Evolutionary conservation across 2,329 filamentous ascomycete genomes (phyloP), one percentile per base, ranked within the genome.

Genomic region (Neofusicoccum sp.): DNA sequence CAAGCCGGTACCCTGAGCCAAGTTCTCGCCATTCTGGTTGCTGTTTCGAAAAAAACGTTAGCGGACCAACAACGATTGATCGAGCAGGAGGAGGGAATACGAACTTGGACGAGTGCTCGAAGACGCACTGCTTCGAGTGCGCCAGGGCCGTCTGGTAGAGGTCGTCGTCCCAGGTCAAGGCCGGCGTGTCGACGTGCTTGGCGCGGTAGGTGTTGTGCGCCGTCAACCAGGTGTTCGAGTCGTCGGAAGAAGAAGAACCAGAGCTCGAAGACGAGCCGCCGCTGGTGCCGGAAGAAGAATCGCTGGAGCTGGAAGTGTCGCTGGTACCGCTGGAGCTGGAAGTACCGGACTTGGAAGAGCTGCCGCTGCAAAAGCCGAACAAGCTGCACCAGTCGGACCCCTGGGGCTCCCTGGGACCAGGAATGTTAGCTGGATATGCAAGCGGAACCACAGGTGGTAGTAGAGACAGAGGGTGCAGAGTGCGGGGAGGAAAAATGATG

Each of bases 1-100:
- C 64, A 90, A 80, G 48, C 86, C 83, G 63, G 84, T 81, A 66
- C 87, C 81, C 63, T 88, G 87, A 70, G 90, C 93, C 62, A 98
- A 88, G 83, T 98, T 99, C 80, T 99, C 95, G 65, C 95, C 93
- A 71, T 95, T 96, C 44, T 83, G 81, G 59, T 38, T 38, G n/a
- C 38, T 51, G 31, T 4, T 8, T 16, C 12, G 20, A 20, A 20
- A 20, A 20, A 11, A 7, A 16, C 3, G 41, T 44, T 26, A 48
- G 45, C 8, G 45, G 33, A n/a, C 9, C 24, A 11, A 14, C 7
- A 4, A 9, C 3, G 6, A 31, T 9, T 4, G 24, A 1, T 47
- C 8, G 26, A n/a, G n/a, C n/a, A n/a, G n/a, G n/a, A n/a, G n/a
- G n/a, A n/a, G n/a, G n/a, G n/a, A n/a, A 2, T 11, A n/a, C 16